phyloP scores from a whole-genome alignment of 2,329 filamentous ascomycete species.

The Botrytis fragariae region DNA sequence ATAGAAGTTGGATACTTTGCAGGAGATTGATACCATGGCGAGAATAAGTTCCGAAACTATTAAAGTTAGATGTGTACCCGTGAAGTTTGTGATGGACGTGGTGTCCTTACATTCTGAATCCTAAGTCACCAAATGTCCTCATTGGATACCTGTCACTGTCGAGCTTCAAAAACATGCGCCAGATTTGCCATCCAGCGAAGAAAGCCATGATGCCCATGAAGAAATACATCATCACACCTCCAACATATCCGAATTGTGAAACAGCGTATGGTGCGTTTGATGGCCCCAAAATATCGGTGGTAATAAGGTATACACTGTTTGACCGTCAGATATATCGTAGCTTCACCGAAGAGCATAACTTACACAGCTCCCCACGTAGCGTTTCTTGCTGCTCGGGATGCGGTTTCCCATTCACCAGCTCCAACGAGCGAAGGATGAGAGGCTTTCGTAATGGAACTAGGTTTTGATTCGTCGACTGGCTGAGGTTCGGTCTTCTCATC shows the following conservation, averaged over 20 bases:
- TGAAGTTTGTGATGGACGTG: neutral
- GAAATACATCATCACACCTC: conserved; percentile 24
- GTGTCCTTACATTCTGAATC: conserved; percentile 41
- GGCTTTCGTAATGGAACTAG: neutral
- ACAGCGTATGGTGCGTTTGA: conserved; percentile 16
- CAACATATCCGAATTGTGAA: conserved; percentile 19
- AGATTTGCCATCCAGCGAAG: conserved; percentile 28
- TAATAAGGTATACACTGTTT: conserved; percentile 34
- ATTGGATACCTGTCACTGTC: conserved; percentile 28
- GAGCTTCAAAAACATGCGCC: conserved; percentile 29
- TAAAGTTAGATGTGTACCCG: neutral
- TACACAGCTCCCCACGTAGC: conserved; percentile 46
- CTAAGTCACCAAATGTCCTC: conserved; percentile 37
- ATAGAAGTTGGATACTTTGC: conserved; percentile 47
- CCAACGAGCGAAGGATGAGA: neutral
- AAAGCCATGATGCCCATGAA: conserved; percentile 29
- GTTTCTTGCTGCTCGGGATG: conserved; percentile 46
- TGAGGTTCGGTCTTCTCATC: conserved; percentile 2
- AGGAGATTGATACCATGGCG: conserved; percentile 49
- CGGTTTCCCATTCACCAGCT: conserved; percentile 45
- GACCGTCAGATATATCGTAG: neutral
- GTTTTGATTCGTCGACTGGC: conserved; percentile 1
- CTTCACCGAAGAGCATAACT: neutral
- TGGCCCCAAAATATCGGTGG: conserved; percentile 29
- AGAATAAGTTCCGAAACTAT: conserved; percentile 42